Evolutionary conservation across 768 basidiomycete genomes (phyloP), one percentile per base, ranked within the genome.

Genomic region (Pisolithus microcarpus): DNA sequence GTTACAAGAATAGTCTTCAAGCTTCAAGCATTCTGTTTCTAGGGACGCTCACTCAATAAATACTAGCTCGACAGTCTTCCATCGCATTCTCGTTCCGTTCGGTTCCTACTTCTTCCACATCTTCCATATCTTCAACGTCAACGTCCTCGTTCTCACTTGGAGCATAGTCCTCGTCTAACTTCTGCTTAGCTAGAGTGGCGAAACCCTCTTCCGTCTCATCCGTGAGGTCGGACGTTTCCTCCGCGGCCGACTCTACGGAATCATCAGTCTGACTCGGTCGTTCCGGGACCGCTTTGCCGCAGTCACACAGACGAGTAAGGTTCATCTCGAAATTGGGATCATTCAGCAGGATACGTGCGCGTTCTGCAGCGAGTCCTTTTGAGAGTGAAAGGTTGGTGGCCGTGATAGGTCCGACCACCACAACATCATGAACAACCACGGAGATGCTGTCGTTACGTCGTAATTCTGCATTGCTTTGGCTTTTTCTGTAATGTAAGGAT

Each of bases 331-430:
- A 76, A 18, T 57, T 59, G 2, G 69, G 52, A 52, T 84, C 77
- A 49, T 67, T 70, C 51, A 89, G 69, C 28, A 78, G 63, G n/a
- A 68, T 60, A 38, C 80, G 65, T 0, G 85, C 84, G 23, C 75
- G 69, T 61, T 86, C 84, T 2, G 86, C 76, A 2, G 81, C 85
- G 42, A 82, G 73, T 26, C 81, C 82, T 59, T 82, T 86, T 4
- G 85, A 82, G n/a, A 86, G 70, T 1, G 74, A 72, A 34, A 73
- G 65, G 53, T 80, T 87, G 6, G 70, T 57, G 9, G 80, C 80
- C 10, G 79, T 68, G 30, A 88, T 71, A 3, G 87, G 86, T 0
- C 83, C 84, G 2, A 71, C 76, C 28, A 89, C 65, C 6, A 71
- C 65, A 6, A 60, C 59, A 11, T 72, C 82, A 56, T 90, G 88